Base-by-base conservation (phyloP, 768 basidiomycete species). In the Lyophyllum semitale region DNA sequence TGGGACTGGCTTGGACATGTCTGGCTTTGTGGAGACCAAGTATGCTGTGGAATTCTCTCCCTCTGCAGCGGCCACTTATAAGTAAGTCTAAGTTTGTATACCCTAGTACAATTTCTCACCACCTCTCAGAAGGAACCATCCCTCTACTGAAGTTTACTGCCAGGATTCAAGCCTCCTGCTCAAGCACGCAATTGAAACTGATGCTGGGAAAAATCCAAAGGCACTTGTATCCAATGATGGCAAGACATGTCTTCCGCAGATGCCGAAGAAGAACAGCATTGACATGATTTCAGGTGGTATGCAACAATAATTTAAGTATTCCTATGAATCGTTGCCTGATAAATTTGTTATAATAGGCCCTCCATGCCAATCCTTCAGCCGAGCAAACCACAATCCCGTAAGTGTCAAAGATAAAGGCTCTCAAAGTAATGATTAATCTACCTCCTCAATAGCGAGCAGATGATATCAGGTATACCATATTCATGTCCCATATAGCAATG, bases 201-300 rank as follows among this genome's bases (percentile, higher is more conserved):
- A 68, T 32, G 75, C 79, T 29, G 78, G 77, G 2, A 72, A 76
- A 51, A 62, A 73, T 1, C 71, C 76, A 2, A 43, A 57, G 20
- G 71, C 77, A 0, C 60, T 88, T 11, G 60, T 64, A 37, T 76
- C 80, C 2, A 71, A 77, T 18, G 71, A 77, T 59, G 69, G 72
- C n/a, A 65, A 70, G 29, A 68, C 65, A 12, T 35, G 64, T 32
- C 66, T 75, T 62, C 61, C 71, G 69, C 63, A 68, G 0, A 77
- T 91, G 76, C 89, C 89, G 7, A 71, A 73, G 54, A 79, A 75
- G 35, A 80, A 78, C 4, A 81, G 84, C 13, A 80, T 89, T 2
- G 87, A 89, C 59, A 80, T 91, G 51, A 82, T 91, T n/a, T 88
- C 79, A 67, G 88, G 89, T 55, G 87, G 88, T 86, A 70, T 44